Evolutionary conservation across 2,329 filamentous ascomycete genomes (phyloP).

Genomic region (Keithomyces neogunnii): DNA sequence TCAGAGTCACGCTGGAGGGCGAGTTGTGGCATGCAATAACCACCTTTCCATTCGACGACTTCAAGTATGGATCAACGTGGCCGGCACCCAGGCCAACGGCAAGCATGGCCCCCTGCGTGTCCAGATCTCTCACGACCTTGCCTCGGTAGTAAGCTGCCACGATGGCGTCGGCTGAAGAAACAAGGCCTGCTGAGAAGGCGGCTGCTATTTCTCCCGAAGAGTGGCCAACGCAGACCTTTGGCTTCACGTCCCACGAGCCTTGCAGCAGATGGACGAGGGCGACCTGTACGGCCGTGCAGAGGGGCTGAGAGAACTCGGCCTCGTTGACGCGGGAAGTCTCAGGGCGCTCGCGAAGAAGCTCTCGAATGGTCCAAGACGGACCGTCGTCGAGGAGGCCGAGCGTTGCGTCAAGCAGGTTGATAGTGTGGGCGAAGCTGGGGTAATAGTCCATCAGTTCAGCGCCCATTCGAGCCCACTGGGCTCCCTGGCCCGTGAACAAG

Average conservation of each 20-base stretch:
- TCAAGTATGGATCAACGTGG: slow-evolving; percentile 1
- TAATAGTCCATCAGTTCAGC: slow-evolving; percentile 8
- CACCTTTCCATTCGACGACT: slow-evolving; percentile 10
- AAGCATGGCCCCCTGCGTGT: slow-evolving; percentile 15
- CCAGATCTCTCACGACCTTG: background rate
- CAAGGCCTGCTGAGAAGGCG: slow-evolving; percentile 15
- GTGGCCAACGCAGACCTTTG: slow-evolving; percentile 29
- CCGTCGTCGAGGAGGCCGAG: background rate
- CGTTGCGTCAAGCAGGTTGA: slow-evolving; percentile 1
- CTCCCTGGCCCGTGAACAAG: slow-evolving; percentile 19
- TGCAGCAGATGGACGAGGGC: slow-evolving; percentile 24
- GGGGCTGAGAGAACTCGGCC: slow-evolving; percentile 18
- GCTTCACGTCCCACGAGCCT: slow-evolving; percentile 18
- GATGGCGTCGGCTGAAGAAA: slow-evolving; percentile 11
- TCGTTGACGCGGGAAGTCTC: slow-evolving; percentile 1
- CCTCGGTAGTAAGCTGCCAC: slow-evolving; percentile 13
- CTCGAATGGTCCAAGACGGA: background rate
- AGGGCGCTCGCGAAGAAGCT: background rate
- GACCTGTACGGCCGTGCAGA: slow-evolving; percentile 25
- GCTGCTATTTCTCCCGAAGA: slow-evolving; percentile 23
- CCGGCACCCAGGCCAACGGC: slow-evolving; percentile 11
- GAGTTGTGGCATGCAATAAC: slow-evolving; percentile 17
- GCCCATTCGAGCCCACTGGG: slow-evolving; percentile 14
- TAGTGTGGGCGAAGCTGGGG: background rate
- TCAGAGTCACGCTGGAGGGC: slow-evolving; percentile 14